Evolutionary conservation across 192 early-diverging fungal species (phyloP), one percentile per base, ranked within the genome.

Genomic region (Coemansia sp.): DNA sequence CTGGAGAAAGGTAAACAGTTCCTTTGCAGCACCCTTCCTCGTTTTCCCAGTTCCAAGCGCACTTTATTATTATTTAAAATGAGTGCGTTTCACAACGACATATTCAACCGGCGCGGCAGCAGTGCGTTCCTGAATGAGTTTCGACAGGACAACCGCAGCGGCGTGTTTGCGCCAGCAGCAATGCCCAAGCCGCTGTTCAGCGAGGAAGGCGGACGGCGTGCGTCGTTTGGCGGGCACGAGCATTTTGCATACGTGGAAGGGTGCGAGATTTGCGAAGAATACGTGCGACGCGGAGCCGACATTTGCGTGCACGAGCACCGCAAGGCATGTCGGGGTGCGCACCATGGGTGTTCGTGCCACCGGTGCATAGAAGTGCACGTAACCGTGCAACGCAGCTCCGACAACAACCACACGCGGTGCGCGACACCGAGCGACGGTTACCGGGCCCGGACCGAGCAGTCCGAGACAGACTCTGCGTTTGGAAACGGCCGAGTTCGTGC

Each of bases 31-130:
- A 7, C 49, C 49, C n/a, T 23, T 51, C 5, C 21, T 51, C 19
- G 4, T 17, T 23, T 51, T 51, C 19, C 49, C 19, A 21, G 19
- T 19, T n/a, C 41, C 14, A 21, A 21, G 41, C 50, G 22, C 50
- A 19, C 12, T 27, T 55, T 55, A 29, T 11, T 55, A 15, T 55
- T 54, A 23, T 35, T 56, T 56, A 50, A 45, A 62, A 79, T 79
- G 76, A 79, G 67, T 53, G 62, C 70, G 21, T 79, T 79, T 52
- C 76, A 79, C 49, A 67, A 79, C 67, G 76, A 79, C 55, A 63
- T 72, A 43, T 66, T 72, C 55, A 72, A 72, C 64, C 64, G 70
- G 17, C 70, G 73, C 24, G 38, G 58, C 19, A 69, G 73, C 60
- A 49, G 12, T 14, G 63, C 49, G 54, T 69, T 69, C 17, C 14